These are phyloP conservation scores for Suhomyces xylopsoci DNA, from an alignment of 805 yeast species.

Conservation along the genomic window DNA sequence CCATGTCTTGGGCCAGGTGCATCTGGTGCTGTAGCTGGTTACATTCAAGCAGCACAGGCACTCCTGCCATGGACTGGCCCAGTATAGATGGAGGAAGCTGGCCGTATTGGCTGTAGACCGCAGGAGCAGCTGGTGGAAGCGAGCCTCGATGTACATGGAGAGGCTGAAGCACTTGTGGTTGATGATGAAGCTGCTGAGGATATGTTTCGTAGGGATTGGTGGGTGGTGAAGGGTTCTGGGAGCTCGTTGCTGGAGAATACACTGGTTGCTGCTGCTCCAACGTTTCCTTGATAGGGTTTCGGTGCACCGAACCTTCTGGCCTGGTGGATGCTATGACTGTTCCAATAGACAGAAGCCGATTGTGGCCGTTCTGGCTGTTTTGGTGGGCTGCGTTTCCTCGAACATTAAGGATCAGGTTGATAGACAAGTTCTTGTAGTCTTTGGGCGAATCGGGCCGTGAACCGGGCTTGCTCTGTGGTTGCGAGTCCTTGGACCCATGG, in stretches of 20 bases:
- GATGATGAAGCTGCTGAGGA: background rate
- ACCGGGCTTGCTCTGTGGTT: background rate
- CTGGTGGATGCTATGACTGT: background rate
- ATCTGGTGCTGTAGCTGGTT: constrained; percentile 3
- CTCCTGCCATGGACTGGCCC: background rate
- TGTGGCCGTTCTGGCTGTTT: background rate
- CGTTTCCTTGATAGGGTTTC: background rate
- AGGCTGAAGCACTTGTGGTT: background rate
- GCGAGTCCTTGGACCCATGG: background rate
- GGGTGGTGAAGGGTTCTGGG: background rate
- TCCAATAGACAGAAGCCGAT: background rate
- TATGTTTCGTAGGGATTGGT: background rate
- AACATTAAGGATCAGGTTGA: constrained; percentile 8
- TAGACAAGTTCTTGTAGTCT: constrained; percentile 9
- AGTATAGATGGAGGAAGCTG: background rate
- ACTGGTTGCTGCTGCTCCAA: background rate
- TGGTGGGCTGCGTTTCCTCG: background rate
- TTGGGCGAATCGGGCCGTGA: constrained; percentile 5
- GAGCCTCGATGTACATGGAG: background rate
- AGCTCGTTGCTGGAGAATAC: background rate
- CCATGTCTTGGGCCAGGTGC: constrained; percentile 11
- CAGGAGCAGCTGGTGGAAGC: background rate
- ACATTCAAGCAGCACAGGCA: background rate
- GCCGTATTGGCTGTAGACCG: background rate
- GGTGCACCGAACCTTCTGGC: background rate